Base-by-base conservation (phyloP, 805 yeast species). In the Barnettozyma vustinii region DNA sequence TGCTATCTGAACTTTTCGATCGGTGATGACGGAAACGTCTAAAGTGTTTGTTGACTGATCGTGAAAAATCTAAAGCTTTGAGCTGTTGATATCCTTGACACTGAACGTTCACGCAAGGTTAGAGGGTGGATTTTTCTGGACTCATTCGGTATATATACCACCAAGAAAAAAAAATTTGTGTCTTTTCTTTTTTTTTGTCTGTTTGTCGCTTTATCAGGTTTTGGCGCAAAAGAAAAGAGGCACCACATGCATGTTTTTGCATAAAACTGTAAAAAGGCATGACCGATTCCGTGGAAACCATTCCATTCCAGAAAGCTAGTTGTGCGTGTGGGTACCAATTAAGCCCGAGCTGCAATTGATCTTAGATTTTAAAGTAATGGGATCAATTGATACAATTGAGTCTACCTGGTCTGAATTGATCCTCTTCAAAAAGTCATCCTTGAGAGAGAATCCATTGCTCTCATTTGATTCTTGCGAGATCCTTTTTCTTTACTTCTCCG, bases 111-210 rank as follows among this genome's bases (percentile, higher is more conserved):
- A 36, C 21, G 21, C 20, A 9, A 10, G 20, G 16, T 9, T 16
- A 36, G 25, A 41, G 44, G 21, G 36, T 16, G 33, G 18, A 27
- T 42, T 27, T 42, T 42, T 42, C 37, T 40, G n/a, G 44, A 20
- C 15, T 19, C 6, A 18, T 20, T 42, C 26, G 7, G 5, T 19
- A 21, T 42, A 42, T 30, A 42, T 42, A 30, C n/a, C 25, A 12
- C 18, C 36, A 42, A 21, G 5, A 42, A 42, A 42, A 42, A 27
- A 42, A 42, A 30, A 42, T 26, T 26, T 40, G 43, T 42, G 27
- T 42, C 27, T 42, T 42, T 19, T 42, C 27, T 42, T 42, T 42
- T 27, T 42, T 42, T 42, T 27, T 42, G 16, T 32, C 25, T 19
- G 13, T 32, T 32, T 42, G 21, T 36, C 42, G 42, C 18, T 30